Percentiles rank a stretch among this genome's conserved stretches.
Conservation (phyloP, 371 early-diverging fungal species). For the Syncephalastrum contaminatum region DNA sequence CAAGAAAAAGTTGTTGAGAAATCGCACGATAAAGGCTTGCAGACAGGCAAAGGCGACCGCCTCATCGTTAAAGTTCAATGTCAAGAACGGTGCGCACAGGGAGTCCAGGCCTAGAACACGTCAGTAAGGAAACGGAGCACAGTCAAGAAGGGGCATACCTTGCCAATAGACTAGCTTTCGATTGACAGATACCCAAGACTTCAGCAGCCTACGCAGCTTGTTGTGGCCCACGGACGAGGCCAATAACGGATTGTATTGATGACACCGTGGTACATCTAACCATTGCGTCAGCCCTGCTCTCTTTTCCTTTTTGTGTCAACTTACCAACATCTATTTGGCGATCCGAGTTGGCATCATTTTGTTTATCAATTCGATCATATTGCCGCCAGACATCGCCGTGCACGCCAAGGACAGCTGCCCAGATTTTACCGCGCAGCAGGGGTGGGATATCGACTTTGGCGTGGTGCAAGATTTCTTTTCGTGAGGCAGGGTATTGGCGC, state of each 20-base stretch:
- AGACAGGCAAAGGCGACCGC: slow-evolving; percentile 70
- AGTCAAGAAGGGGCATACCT: slow-evolving; percentile 43
- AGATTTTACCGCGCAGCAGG: slow-evolving; percentile 67
- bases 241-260: slow-evolving; percentile 78
- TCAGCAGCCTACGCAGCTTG: slow-evolving; percentile 66
- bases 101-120: slow-evolving; percentile 67
- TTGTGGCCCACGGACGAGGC: slow-evolving; percentile 72
- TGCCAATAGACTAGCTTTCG: slow-evolving; percentile 81
- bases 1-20: slow-evolving; percentile 67
- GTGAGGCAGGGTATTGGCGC: slow-evolving; percentile 68
- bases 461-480: slow-evolving; percentile 65
- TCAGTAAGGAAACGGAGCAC: too few relatives aligned
- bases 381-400: slow-evolving; percentile 56
- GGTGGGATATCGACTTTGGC: slow-evolving; percentile 78
- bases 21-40: slow-evolving; percentile 64
- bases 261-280: slow-evolving; percentile 82
- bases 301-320: neutral
- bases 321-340: slow-evolving; percentile 65
- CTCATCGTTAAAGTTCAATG: slow-evolving; percentile 73
- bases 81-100: slow-evolving; percentile 74
- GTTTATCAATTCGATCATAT: slow-evolving; percentile 63
- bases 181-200: slow-evolving; percentile 69
- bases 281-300: neutral
- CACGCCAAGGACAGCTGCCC: slow-evolving; percentile 79
- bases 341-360: slow-evolving; percentile 50